Evolutionary conservation across 2,329 filamentous ascomycete genomes (phyloP), one percentile per base, ranked within the genome.

Genomic region (Ophiostoma sp.): DNA sequence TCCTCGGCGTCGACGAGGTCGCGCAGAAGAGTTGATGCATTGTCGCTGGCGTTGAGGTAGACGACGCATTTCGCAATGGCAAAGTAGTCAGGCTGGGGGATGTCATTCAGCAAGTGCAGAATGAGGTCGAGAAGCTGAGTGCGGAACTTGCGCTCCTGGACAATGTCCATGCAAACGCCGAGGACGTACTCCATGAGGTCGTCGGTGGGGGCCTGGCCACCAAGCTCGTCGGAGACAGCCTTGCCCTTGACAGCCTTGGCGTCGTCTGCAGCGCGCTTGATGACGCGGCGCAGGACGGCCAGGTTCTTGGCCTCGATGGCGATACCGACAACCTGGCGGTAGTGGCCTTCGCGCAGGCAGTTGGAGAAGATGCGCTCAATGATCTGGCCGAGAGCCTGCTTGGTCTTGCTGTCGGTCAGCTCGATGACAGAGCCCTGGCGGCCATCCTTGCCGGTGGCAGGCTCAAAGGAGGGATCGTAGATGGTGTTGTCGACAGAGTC

Each of bases 21-120:
- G 66, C 86, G 86, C 58, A 99, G 86, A 79, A 99, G 93, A 71
- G 86, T 87, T 9, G 93, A 93, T 0, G 95, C 95, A 82, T 97
- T 90, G 65, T 91, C 89, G 75, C 97, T 90, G 73, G 96, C 91
- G 76, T 97, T 90, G 18, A 99, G 85, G 75, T 98, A 97, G 49
- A 99, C 94, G 42, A 97, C 95, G 75, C 95, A 99, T 79, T 96
- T 96, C 66, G 95, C 94, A 74, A 99, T 98, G 27, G 95, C 92
- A 78, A 99, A 99, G 79, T 97, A 98, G 77, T 99, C 95, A 0
- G 95, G 95, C 70, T 86, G 92, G 1, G 93, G 91, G 68, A 96
- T 95, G 69, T 96, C 92, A 80, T 90, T 97, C 49, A 99, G 84
- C n/a, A 99, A 86, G 70, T 94, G 91, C n/a, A 99, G 87, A 68